Evolutionary conservation across 129 eudicot genomes (phyloP), one percentile per base, ranked within the genome.

Genomic region (Tanacetum coccineum): DNA sequence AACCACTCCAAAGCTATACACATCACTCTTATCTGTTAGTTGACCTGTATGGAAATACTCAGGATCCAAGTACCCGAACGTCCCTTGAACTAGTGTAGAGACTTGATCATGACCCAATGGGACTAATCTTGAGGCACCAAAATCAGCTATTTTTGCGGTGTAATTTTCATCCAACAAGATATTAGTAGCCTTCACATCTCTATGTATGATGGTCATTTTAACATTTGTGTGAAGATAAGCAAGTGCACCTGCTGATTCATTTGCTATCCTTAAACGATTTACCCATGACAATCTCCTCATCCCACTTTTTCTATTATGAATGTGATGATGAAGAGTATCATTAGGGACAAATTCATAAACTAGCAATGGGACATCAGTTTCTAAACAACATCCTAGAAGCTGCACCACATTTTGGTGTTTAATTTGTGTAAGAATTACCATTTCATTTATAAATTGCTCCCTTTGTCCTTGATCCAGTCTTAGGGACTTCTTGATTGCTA

Each of bases 1-100:
- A 53, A 53, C 59, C 59, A 53, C 59, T 53, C 59, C 59, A 53
- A 53, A 53, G 25, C 59, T 53, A 15, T 53, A 53, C 28, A 53
- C 59, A 53, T 53, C 59, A 6, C 59, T 53, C 28, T 53, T 53
- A 53, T 53, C 2, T 15, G 59, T 53, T 53, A 17, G 11, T 15
- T 53, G 59, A 18, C 11, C 9, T 18, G 59, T 18, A 15, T 53
- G 0, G 3, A n/a, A 53, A 53, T 53, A 53, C 10, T 53, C 59
- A 5, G 59, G 59, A 53, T 53, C 25, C 59, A 53, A 15, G 22
- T 53, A 53, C 5, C 59, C 28, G 8, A 53, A 1, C 4, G 25
- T 53, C 3, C 28, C 59, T 6, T 4, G 11, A 53, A 53, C 22
- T 53, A 17, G 25, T 2, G 59, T 53, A 4, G 8, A 0, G 21